Conservation (phyloP, 352 stramenopile genomes). For the Globisporangium nunn region DNA sequence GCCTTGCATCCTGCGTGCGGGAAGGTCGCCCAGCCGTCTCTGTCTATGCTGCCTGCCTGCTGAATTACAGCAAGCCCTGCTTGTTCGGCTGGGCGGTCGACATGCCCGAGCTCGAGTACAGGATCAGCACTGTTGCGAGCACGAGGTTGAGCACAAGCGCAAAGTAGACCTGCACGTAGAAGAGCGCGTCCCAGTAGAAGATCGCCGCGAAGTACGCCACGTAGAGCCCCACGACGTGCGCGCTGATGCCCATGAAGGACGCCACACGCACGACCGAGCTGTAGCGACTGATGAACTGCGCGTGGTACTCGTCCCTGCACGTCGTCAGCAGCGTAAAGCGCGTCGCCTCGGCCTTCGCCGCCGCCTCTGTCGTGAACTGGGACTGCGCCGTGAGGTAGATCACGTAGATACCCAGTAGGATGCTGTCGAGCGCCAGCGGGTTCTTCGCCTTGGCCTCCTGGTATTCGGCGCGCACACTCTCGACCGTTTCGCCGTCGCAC, state of each 20-base stretch:
- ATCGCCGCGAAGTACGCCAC: constrained; percentile 61
- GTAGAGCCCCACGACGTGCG: constrained; percentile 67
- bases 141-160: constrained; percentile 58
- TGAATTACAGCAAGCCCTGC: constrained; percentile 22
- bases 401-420: constrained; percentile 72
- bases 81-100: constrained; percentile 33
- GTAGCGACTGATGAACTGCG: constrained; percentile 52
- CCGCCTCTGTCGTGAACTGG: constrained; percentile 58
- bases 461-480: constrained; percentile 70
- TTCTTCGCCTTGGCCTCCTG: constrained; percentile 53
- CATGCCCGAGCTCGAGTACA: constrained; percentile 70
- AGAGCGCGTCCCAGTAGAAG: constrained; percentile 68
- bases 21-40: not conserved
- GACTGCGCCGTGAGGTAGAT: constrained; percentile 64
- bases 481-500: constrained; percentile 74
- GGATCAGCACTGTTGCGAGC: constrained; percentile 35
- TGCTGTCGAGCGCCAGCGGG: constrained; percentile 51
- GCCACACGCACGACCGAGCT: constrained; percentile 52
- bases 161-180: constrained; percentile 76
- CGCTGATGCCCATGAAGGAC: constrained; percentile 79
- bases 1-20: not conserved
- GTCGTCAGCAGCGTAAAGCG: constrained; percentile 51
- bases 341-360: constrained; percentile 46
- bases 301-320: constrained; percentile 57
- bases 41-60: not conserved